These are phyloP conservation scores for Metschnikowia kunwiensis DNA, from an alignment of 805 yeast species.

Conservation along the genomic window DNA sequence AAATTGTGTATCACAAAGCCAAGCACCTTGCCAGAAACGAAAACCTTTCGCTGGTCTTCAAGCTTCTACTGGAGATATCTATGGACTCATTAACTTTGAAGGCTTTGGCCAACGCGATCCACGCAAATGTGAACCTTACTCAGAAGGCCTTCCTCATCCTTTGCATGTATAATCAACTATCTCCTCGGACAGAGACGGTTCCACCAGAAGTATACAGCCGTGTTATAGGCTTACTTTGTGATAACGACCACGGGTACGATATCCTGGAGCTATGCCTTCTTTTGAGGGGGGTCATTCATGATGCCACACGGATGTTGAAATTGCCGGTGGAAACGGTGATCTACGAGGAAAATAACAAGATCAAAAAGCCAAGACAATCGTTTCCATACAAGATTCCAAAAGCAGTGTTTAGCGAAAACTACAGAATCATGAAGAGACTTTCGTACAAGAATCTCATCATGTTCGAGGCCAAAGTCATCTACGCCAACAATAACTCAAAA, in stretches of 20 bases:
- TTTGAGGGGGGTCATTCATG: slow-evolving; percentile 17
- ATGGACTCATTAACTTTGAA: slow-evolving; percentile 14
- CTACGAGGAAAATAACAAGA: neutral
- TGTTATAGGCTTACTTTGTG: slow-evolving; percentile 8
- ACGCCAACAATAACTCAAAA: neutral
- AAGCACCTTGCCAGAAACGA: slow-evolving; percentile 6
- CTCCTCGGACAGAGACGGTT: slow-evolving; percentile 1
- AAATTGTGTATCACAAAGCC: slow-evolving; percentile 21
- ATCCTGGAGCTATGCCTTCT: slow-evolving; percentile 2
- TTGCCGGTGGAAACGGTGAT: slow-evolving; percentile 10
- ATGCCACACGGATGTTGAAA: slow-evolving; percentile 11
- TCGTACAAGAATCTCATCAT: slow-evolving; percentile 8
- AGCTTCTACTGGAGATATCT: slow-evolving; percentile 1
- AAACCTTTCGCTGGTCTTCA: slow-evolving; percentile 4
- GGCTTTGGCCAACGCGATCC: slow-evolving; percentile 11
- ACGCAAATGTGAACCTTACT: slow-evolving; percentile 7
- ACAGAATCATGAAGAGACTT: slow-evolving; percentile 17
- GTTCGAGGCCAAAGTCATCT: slow-evolving; percentile 14
- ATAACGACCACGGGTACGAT: slow-evolving; percentile 6
- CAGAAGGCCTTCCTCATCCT: slow-evolving; percentile 6
- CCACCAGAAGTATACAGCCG: slow-evolving; percentile 15
- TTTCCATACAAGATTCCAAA: slow-evolving; percentile 9
- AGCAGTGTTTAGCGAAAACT: slow-evolving; percentile 12
- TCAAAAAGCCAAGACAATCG: neutral
- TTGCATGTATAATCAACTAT: slow-evolving; percentile 7